phyloP scores from a whole-genome alignment of 2,329 filamentous ascomycete genomes.

The Neoascochyta sp. region DNA sequence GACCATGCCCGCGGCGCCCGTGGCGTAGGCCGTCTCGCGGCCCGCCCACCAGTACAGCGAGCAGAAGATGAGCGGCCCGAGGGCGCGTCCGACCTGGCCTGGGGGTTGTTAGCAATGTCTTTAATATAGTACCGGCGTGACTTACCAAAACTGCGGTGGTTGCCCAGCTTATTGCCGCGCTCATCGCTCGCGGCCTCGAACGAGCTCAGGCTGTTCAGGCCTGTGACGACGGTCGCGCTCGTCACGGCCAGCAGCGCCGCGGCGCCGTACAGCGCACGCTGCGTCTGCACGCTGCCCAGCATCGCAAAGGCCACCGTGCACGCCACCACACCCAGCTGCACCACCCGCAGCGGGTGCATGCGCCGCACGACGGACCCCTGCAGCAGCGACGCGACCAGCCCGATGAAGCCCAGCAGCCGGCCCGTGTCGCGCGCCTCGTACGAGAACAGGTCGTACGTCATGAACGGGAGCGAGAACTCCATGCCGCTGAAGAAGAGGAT shows the following conservation, averaged over 20 bases:
- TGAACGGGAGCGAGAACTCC: slow-evolving; percentile 96
- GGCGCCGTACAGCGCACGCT: slow-evolving; percentile 71
- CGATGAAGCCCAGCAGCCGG: slow-evolving; percentile 82
- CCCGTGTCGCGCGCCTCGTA: slow-evolving; percentile 79
- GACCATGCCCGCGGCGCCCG: slow-evolving; percentile 77
- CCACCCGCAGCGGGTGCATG: slow-evolving; percentile 73
- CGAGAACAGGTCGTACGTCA: slow-evolving; percentile 91
- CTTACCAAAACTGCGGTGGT: slow-evolving; percentile 63
- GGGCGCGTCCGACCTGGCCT: slow-evolving; percentile 83
- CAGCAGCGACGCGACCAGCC: slow-evolving; percentile 83
- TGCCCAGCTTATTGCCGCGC: slow-evolving; percentile 80
- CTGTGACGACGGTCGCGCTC: slow-evolving; percentile 90
- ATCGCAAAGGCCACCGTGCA: slow-evolving; percentile 78
- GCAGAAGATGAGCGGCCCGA: slow-evolving; percentile 88
- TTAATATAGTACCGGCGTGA: not conserved
- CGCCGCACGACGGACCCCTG: slow-evolving; percentile 89
- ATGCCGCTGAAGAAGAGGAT: slow-evolving; percentile 96
- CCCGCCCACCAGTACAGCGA: slow-evolving; percentile 99
- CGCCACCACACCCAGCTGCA: slow-evolving; percentile 72
- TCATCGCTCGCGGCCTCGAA: slow-evolving; percentile 80
- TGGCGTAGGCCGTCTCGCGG: slow-evolving; percentile 74
- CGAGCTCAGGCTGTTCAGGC: slow-evolving; percentile 84
- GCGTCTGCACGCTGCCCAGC: slow-evolving; percentile 65
- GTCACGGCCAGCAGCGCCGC: slow-evolving; percentile 83
- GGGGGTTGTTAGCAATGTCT: slow-evolving; percentile 21